phyloP scores from a whole-genome alignment of 176 grass and related monocot genomes.

The maize (Zea mays) region Zm-B73-REFERENCE-NAM-5.0 NC_050104.1:80939001-80939500 shows the following conservation, averaged over 20 bases:
- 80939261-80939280: background rate
- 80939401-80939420: background rate
- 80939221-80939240: background rate
- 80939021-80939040: background rate
- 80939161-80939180: background rate
- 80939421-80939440: background rate
- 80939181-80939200: background rate
- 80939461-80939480: background rate
- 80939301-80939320: slow-evolving; percentile 30
- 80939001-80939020: background rate
- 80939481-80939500: background rate
- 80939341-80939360: background rate
- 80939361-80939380: background rate
- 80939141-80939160: background rate
- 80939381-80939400: background rate
- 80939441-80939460: background rate
- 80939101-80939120: background rate
- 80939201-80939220: background rate
- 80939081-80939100: background rate
- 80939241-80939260: background rate
- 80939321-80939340: slow-evolving; percentile 30
- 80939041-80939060: background rate
- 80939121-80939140: background rate
- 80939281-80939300: background rate
- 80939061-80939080: background rate